phyloP scores from a whole-genome alignment of 2,329 filamentous ascomycete species.

The Phoma sp. region DNA sequence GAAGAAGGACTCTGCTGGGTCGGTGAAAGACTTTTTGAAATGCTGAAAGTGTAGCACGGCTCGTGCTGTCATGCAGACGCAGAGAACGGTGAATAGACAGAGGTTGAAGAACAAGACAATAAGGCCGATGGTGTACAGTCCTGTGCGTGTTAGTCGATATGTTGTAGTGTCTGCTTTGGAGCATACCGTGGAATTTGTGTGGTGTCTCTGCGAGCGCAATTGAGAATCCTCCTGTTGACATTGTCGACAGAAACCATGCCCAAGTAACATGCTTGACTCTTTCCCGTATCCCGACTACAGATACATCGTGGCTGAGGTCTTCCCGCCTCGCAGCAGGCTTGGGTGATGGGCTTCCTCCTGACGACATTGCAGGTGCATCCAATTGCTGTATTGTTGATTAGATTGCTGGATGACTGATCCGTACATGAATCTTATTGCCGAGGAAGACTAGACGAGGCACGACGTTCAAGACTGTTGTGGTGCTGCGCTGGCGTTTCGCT shows the following conservation, averaged over 20 bases:
- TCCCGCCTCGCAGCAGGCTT: constrained; percentile 4
- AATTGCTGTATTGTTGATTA: background rate
- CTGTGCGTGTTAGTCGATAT: constrained; percentile 33
- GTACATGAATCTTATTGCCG: background rate
- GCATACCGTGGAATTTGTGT: constrained; percentile 46
- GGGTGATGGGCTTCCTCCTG: background rate
- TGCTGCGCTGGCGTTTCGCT: background rate
- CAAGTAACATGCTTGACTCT: constrained; percentile 52
- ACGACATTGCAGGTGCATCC: background rate
- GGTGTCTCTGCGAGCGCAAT: constrained; percentile 53
- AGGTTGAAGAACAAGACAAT: constrained; percentile 59
- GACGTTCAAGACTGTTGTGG: background rate
- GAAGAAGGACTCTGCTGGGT: constrained; percentile 59
- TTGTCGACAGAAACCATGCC: constrained; percentile 56
- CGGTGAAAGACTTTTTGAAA: constrained; percentile 52
- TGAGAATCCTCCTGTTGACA: constrained; percentile 56
- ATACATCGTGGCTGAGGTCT: background rate
- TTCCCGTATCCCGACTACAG: constrained; percentile 23
- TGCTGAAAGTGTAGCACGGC: constrained; percentile 51
- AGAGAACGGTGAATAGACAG: constrained; percentile 49
- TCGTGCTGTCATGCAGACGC: constrained; percentile 43
- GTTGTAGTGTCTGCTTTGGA: background rate
- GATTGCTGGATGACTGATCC: background rate
- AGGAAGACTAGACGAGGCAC: background rate
- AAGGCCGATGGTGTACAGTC: constrained; percentile 59